phyloP scores from a whole-genome alignment of 179 eudicot species.

The Gypsophila paniculata region DNA sequence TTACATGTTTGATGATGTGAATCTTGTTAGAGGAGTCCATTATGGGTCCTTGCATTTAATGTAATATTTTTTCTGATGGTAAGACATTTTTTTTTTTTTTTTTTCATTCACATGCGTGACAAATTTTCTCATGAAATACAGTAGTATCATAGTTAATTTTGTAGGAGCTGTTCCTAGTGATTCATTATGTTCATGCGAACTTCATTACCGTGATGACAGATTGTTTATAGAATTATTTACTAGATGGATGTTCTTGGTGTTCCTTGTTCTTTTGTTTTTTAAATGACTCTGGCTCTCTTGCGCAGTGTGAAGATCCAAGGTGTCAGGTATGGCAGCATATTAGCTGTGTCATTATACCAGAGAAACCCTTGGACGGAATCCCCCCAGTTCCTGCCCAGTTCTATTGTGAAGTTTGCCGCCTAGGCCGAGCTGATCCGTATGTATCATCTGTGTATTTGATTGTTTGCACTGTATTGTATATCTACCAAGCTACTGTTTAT shows the following conservation, averaged over 20 bases:
- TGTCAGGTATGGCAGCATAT: slow-evolving; percentile 92
- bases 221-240: background rate
- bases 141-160: too few relatives aligned
- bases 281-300: slow-evolving; percentile 14
- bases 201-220: background rate
- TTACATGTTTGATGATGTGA: background rate
- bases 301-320: slow-evolving; percentile 83
- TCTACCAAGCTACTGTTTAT: background rate
- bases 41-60: background rate
- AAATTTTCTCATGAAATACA: too few relatives aligned
- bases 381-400: slow-evolving; percentile 59
- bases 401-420: slow-evolving; percentile 90
- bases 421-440: slow-evolving; percentile 92
- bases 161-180: too few relatives aligned
- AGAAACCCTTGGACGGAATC: slow-evolving; percentile 69
- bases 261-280: slow-evolving; percentile 1
- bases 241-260: background rate
- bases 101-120: background rate
- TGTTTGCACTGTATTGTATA: background rate
- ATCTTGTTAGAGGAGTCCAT: background rate
- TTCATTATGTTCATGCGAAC: background rate
- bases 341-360: slow-evolving; percentile 76
- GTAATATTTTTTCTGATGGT: background rate
- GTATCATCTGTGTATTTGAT: slow-evolving; percentile 28
- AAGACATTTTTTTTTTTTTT: background rate